phyloP scores from a whole-genome alignment of 2,329 filamentous ascomycete species.

The Aspergillus sp. region DNA sequence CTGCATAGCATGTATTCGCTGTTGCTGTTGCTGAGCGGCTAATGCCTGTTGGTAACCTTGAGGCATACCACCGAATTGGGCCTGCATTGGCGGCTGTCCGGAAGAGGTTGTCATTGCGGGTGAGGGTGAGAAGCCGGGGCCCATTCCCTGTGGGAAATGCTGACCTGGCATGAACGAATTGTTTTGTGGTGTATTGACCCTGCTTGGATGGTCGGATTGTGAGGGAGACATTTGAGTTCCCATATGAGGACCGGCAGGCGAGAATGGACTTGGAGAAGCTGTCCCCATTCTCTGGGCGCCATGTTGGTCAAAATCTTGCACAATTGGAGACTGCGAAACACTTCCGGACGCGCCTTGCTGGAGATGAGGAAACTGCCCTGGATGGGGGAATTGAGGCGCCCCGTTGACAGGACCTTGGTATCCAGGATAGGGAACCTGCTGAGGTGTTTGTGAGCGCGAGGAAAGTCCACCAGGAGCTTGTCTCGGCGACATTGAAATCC shows the following conservation, averaged over 20 bases:
- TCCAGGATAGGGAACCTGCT: constrained; percentile 70
- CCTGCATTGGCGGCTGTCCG: constrained; percentile 43
- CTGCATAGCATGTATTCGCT: constrained; percentile 74
- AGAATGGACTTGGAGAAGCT: constrained; percentile 88
- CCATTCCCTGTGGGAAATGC: constrained; percentile 40
- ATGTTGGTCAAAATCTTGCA: constrained; percentile 68
- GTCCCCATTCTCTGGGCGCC: constrained; percentile 81
- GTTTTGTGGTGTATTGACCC: constrained; percentile 69
- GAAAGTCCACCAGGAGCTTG: constrained; percentile 71
- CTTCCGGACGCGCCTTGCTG: constrained; percentile 77
- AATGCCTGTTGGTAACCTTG: constrained; percentile 58
- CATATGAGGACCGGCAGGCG: constrained; percentile 72
- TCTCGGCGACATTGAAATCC: constrained; percentile 76
- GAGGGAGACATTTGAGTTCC: constrained; percentile 71
- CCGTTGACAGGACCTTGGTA: constrained; percentile 67
- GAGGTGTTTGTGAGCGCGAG: constrained; percentile 90
- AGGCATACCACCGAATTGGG: constrained; percentile 52
- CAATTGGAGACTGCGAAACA: constrained; percentile 88
- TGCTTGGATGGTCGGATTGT: constrained; percentile 69
- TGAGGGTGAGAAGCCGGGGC: constrained; percentile 43
- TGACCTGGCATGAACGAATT: constrained; percentile 63
- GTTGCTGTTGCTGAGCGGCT: constrained; percentile 66
- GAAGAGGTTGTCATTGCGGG: constrained; percentile 40
- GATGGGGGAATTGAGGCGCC: constrained; percentile 58
- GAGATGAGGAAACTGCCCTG: constrained; percentile 76